Evolutionary conservation across 2,329 filamentous ascomycete genomes (phyloP).

Genomic region (Cyanodermella asteris): DNA sequence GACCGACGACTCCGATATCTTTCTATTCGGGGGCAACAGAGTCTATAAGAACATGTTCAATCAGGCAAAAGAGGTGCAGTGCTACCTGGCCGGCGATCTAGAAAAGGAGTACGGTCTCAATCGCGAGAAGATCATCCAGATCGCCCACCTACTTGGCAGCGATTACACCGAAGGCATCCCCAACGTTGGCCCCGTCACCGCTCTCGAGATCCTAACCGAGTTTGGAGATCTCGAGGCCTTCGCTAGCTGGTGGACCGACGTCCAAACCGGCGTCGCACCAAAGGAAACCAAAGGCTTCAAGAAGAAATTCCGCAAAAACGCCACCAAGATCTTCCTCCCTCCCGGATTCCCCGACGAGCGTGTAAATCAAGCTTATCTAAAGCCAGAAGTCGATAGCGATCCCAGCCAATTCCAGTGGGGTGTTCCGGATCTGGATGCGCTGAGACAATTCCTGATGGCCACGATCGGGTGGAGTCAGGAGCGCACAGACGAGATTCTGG

Average conservation of each 20-base stretch:
- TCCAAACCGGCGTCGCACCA: constrained; percentile 47
- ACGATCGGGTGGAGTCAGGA: constrained; percentile 89
- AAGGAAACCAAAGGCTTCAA: constrained; percentile 44
- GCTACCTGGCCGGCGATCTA: constrained; percentile 65
- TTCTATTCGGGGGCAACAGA: constrained; percentile 84
- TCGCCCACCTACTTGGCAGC: constrained; percentile 77
- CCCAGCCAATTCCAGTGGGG: constrained; percentile 81
- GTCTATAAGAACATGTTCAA: constrained; percentile 99
- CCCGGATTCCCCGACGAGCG: constrained; percentile 54
- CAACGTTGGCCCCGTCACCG: constrained; percentile 82
- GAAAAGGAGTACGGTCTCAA: constrained; percentile 77
- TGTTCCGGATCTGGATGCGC: constrained; percentile 70
- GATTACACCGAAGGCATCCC: constrained; percentile 89
- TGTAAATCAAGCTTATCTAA: constrained; percentile 63
- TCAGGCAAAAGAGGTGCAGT: constrained; percentile 91
- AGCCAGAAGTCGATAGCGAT: constrained; percentile 65
- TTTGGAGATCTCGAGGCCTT: constrained; percentile 58
- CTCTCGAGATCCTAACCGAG: constrained; percentile 81
- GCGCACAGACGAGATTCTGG: constrained; percentile 80
- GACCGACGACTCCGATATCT: constrained; percentile 90
- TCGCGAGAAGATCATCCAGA: constrained; percentile 65
- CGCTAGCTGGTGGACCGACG: constrained; percentile 64
- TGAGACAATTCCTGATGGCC: constrained; percentile 66
- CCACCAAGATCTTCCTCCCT: constrained; percentile 68
- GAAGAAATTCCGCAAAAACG: constrained; percentile 70